A percentile compares a stretch with the other conserved stretches of the same genome.
phyloP scores from a whole-genome alignment of 2,329 filamentous ascomycete genomes.

The Neurospora sp. region DNA sequence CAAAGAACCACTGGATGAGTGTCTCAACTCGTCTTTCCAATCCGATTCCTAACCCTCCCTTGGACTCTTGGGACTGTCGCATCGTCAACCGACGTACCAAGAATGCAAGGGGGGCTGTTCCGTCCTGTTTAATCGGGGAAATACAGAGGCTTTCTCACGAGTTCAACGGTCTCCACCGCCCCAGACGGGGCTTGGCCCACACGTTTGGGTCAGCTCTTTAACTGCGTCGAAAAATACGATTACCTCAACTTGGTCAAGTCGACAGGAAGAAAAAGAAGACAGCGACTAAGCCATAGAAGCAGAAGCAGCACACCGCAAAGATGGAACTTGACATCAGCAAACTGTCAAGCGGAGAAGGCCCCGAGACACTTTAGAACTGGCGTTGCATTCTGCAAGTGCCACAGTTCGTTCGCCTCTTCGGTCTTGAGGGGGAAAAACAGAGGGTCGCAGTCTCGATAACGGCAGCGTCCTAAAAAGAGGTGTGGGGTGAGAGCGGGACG shows the following conservation, averaged over 20 bases:
- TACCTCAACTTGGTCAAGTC: background rate
- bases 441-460: background rate
- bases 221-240: background rate
- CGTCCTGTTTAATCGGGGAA: background rate
- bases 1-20: background rate
- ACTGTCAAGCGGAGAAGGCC: background rate
- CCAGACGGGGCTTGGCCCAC: background rate
- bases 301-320: background rate
- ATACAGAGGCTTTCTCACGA: background rate
- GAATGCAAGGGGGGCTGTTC: background rate
- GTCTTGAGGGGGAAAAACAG: background rate
- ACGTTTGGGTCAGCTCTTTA: background rate
- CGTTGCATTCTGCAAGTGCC: background rate
- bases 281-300: background rate
- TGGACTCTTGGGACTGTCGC: background rate
- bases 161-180: background rate
- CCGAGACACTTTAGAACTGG: background rate
- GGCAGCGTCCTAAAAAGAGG: background rate
- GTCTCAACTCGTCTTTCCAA: background rate
- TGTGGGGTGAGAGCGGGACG: conserved; percentile 2
- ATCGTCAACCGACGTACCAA: background rate
- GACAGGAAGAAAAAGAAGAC: background rate
- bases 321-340: background rate
- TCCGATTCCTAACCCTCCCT: background rate
- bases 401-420: background rate